A percentile compares a stretch with the other conserved stretches of the same genome.
Conservation (phyloP, 2,329 filamentous ascomycete genomes). For the Neocatenulostroma microsporum region DNA sequence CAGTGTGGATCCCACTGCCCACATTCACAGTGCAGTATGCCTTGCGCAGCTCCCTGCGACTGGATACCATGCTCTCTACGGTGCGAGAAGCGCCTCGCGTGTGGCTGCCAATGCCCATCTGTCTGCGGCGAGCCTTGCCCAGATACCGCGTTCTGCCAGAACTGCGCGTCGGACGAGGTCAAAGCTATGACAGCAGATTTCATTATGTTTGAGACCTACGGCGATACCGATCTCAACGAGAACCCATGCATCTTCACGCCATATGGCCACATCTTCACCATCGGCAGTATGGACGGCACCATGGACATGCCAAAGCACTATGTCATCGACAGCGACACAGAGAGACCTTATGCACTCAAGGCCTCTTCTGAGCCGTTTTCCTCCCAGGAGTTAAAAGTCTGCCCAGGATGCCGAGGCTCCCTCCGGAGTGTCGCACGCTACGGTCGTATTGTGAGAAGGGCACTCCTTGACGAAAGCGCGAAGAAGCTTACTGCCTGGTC, state of each 20-base stretch:
- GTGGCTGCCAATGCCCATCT: constrained; percentile 57
- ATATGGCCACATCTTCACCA: constrained; percentile 58
- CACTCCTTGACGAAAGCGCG: constrained; percentile 54
- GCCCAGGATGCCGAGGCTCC: constrained; percentile 53
- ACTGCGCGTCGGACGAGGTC: constrained; percentile 41
- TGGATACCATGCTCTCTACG: constrained; percentile 55
- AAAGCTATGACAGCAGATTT: constrained; percentile 49
- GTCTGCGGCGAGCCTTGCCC: constrained; percentile 60
- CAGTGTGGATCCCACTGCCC: constrained; percentile 49
- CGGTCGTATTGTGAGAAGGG: constrained; percentile 53
- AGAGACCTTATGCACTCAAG: constrained; percentile 23
- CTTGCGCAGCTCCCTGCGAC: constrained; percentile 61
- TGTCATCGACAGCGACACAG: constrained; percentile 29
- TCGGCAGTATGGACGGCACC: constrained; percentile 53
- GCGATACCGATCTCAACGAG: constrained; percentile 51
- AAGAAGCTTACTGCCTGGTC: constrained; percentile 57
- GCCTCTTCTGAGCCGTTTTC: constrained; percentile 43
- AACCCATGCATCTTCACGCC: constrained; percentile 54
- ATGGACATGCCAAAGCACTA: constrained; percentile 51
- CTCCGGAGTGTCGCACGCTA: constrained; percentile 54
- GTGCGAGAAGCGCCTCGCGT: constrained; percentile 47
- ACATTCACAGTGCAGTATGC: constrained; percentile 45
- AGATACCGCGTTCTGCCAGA: constrained; percentile 46
- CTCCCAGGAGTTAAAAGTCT: constrained; percentile 42
- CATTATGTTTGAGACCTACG: constrained; percentile 47